Base-by-base conservation (phyloP, 1,139 yeast genomes). In the Candida dubliniensis region DNA sequence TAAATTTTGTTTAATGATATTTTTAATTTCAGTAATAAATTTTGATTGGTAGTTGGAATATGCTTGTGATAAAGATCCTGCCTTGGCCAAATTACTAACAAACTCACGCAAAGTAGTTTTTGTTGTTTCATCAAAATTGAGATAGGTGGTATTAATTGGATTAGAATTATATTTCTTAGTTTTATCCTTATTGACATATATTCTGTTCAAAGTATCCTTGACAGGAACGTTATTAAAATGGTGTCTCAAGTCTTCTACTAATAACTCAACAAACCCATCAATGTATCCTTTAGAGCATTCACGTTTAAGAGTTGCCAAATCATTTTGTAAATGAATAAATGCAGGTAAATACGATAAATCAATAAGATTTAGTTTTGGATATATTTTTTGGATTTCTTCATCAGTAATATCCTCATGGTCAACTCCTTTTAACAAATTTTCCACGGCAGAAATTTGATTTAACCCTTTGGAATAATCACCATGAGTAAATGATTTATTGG, bases 261-360 rank as follows among this genome's bases (percentile, higher is more conserved):
- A 66, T 24, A 75, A 56, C 18, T 77, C 76, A 10, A 77, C 70
- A 54, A 90, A 82, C 39, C 76, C 68, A 30, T 75, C 68, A 4
- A 84, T 78, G 52, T 81, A 86, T 7, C 83, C 80, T 41, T 76
- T 79, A n/a, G 95, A 90, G 40, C 90, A 84, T 67, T 72, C 56
- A 71, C 69, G 56, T 44, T 72, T 73, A 39, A 88, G 66, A 23
- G 67, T 70, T n/a, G 76, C 59, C 58, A 58, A 80, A 59, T 55
- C 78, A 58, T 54, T 79, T 71, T 79, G 74, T n/a, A 84, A 60
- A 30, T 77, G 75, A 0, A 69, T 60, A 31, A 90, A 66, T 0
- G 88, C 91, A 0, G 84, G 80, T 4, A 88, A 69, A 2, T 69
- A 58, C 6, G 78, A 63, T 38, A 90, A 59, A 53, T 87, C 79